These are phyloP conservation scores for Candida argentea DNA, from an alignment of 805 yeast species.

Conservation along the genomic window DNA sequence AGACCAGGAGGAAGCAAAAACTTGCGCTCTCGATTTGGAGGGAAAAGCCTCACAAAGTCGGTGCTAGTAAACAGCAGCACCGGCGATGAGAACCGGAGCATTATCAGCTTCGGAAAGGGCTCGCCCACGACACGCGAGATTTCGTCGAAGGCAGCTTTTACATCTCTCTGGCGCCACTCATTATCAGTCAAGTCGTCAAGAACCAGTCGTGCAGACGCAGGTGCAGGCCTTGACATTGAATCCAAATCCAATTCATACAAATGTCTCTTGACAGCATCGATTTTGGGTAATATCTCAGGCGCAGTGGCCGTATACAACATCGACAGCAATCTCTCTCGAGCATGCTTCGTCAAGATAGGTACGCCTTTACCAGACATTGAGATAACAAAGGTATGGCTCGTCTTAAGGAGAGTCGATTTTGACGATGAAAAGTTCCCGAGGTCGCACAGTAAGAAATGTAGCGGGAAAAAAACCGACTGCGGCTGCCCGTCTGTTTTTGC, in stretches of 20 bases:
- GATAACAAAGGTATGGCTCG: no score
- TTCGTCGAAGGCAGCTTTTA: constrained; percentile 15
- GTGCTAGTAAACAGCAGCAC: constrained; percentile 25
- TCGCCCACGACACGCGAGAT: no score
- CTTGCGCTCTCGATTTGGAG: constrained; percentile 20
- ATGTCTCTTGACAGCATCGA: constrained; percentile 17
- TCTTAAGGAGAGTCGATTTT: no score
- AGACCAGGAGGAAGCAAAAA: constrained; percentile 14
- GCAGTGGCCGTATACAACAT: constrained; percentile 21
- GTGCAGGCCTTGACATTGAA: not conserved
- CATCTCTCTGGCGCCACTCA: constrained; percentile 22
- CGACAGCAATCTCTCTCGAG: constrained; percentile 18
- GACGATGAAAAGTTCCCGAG: no score
- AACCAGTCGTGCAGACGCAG: constrained; percentile 8
- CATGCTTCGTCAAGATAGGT: constrained; percentile 8
- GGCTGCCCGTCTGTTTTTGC: no score
- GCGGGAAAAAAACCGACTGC: no score
- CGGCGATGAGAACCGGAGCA: constrained; percentile 28
- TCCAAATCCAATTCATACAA: no score
- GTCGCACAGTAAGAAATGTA: no score
- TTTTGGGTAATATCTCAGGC: constrained; percentile 17
- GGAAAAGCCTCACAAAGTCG: constrained; percentile 33
- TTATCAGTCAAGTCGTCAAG: constrained; percentile 20
- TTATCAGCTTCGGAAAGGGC: constrained; percentile 10
- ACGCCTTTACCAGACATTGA: no score